Percentiles rank a stretch among this genome's conserved stretches.
phyloP scores from a whole-genome alignment of 345 rosid genomes.

The Moringa oleifera region DNA sequence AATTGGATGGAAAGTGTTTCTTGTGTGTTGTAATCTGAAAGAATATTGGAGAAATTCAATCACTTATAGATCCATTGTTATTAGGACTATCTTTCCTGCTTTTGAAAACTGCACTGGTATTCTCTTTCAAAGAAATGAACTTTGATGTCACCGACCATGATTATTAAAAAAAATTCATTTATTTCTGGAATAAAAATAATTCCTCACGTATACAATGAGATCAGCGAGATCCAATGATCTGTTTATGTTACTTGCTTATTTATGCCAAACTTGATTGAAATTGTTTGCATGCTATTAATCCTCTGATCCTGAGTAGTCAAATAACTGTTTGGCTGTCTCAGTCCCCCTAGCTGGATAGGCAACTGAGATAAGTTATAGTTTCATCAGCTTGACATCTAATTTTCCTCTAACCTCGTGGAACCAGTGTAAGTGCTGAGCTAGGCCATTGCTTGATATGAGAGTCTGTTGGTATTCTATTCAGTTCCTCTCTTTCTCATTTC shows the following conservation, averaged over 20 bases:
- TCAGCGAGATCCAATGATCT: no score
- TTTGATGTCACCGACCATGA: no score
- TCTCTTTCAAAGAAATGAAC: no score
- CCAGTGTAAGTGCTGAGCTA: no score
- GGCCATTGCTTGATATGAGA: conserved; percentile 6
- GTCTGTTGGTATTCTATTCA: background rate
- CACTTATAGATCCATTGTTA: background rate
- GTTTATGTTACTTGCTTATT: background rate
- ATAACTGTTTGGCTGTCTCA: background rate
- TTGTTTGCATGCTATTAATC: background rate
- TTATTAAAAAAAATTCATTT: no score
- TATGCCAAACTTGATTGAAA: background rate
- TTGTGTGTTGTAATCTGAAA: background rate
- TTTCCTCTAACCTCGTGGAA: no score
- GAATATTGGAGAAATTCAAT: background rate
- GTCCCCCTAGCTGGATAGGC: background rate
- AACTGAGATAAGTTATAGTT: background rate
- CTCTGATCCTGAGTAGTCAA: background rate
- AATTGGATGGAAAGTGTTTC: background rate
- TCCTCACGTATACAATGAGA: no score
- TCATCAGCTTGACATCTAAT: no score
- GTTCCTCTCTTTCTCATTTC: background rate
- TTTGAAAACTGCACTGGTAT: background rate
- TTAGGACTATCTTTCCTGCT: background rate
- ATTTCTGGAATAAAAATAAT: no score